Evolutionary conservation across 805 yeast genomes (phyloP), one percentile per base, ranked within the genome.

Genomic region (Sugiyamaella americana): DNA sequence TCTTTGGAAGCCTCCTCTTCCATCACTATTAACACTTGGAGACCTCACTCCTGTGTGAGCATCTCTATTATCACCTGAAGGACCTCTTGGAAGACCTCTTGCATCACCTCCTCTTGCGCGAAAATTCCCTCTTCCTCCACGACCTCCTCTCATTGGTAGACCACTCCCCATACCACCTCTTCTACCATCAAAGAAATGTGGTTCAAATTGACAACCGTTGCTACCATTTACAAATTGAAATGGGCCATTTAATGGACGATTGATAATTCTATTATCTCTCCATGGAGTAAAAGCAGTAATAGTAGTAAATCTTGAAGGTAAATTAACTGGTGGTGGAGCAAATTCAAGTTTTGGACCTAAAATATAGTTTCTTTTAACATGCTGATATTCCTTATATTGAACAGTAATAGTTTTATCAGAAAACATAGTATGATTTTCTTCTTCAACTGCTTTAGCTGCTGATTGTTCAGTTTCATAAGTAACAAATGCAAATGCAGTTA

Each of bases 381-480:
- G 70, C 51, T 72, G 70, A 57, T 79, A 64, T 61, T 84, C 93
- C 48, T 85, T 76, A 60, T 82, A 85, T 63, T 86, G 94, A 40
- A 87, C 96, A 62, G 84, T 93, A 71, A 87, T 83, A 5, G 91
- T 82, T 61, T 75, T 81, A 48, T 77, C 79, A 57, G 78, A 67
- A 59, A 87, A 79, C 62, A 81, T 75, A 2, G 94, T 73, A 64
- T 87, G 95, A 60, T 88, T 87, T 38, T 57, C 60, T 23, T 51
- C 47, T 62, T 87, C 94, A 45, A 87, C 86, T 1, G 96, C 95
- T 41, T 85, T 73, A 3, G 93, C 94, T 5, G 95, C 95, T 19
- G 93, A 78, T 19, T 74, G 73, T 55, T 82, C 88, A 8, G 73
- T 69, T 30, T 69, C 71, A 58, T 69, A 87, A 48, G 76, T 76